Evolutionary conservation across 192 early-diverging fungal genomes (phyloP).

Genomic region (Umbelopsis vinacea): DNA sequence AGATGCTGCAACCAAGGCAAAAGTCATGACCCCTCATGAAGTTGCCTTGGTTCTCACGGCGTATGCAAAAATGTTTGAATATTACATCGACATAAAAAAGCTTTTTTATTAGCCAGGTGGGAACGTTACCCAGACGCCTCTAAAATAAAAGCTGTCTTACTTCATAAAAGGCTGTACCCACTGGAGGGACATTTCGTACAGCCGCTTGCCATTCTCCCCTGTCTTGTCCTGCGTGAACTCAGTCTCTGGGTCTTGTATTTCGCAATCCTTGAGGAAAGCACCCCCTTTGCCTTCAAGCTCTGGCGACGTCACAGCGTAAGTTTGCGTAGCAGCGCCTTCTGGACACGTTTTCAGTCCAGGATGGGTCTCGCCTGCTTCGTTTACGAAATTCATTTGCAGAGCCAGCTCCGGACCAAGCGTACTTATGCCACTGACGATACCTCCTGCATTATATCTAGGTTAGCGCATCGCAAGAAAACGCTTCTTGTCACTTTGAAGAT

Average conservation of each 20-base stretch:
- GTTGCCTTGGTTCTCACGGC: no score
- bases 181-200: background rate
- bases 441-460: background rate
- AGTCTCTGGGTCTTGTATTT: background rate
- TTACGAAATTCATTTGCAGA: background rate
- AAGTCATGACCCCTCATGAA: no score
- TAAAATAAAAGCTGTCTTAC: background rate
- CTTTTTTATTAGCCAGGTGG: no score
- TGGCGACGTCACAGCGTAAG: background rate
- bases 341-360: background rate
- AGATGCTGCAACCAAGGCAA: no score
- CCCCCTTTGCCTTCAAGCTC: constrained; percentile 4
- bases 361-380: background rate
- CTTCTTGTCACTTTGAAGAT: no score
- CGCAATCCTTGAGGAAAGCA: constrained; percentile 6
- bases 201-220: background rate
- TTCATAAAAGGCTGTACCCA: background rate
- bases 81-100: no score
- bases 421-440: background rate
- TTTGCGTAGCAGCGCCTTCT: constrained; percentile 21
- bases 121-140: no score
- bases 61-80: no score
- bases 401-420: background rate
- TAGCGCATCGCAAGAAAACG: no score
- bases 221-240: background rate